Evolutionary conservation across 306 rosid genomes (phyloP), one percentile per base, ranked within the genome.

Genomic region (Fagus crenata): DNA sequence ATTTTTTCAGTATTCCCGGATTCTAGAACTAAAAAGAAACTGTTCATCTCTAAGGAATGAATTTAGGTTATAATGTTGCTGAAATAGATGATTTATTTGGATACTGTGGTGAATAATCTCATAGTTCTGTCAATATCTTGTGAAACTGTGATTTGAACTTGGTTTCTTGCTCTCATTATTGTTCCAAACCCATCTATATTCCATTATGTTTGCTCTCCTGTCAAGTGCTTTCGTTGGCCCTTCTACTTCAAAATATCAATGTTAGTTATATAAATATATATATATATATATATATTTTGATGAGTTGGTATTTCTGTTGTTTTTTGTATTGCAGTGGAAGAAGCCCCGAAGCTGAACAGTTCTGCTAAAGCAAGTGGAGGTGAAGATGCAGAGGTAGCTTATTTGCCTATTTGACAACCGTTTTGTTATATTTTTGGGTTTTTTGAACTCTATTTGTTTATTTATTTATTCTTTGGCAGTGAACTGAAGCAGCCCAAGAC

Each of bases 321-420:
- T 43, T 41, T 5, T 68, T 74, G 31, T 51, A 28, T 31, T 40
- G 70, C 81, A 87, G 88, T 53, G 5, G 91, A 89, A 28, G 93
- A 87, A 53, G 32, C 35, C 13, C 88, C 80, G 67, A 89, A 83
- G 89, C 77, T 56, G 53, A 86, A 85, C 32, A 59, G 78, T 32
- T 64, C 85, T 59, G 77, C 84, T 11, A 79, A 80, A 78, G 81
- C 83, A 31, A 61, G 55, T 35, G 86, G 76, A 72, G 89, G 83
- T 73, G 82, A 83, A 61, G 83, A 80, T 35, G 91, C 87, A 69
- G 87, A 87, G 89, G 91, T 89, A 73, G 68, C 74, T 71, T 75
- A 61, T 75, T 61, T 71, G 40, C 70, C 35, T 39, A 31, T 64
- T 37, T 78, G 70, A 69, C 72, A 4, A 61, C 49, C 74, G 17